These are phyloP conservation scores for Candida incommunis DNA, from an alignment of 805 yeast species.

Conservation along the genomic window DNA sequence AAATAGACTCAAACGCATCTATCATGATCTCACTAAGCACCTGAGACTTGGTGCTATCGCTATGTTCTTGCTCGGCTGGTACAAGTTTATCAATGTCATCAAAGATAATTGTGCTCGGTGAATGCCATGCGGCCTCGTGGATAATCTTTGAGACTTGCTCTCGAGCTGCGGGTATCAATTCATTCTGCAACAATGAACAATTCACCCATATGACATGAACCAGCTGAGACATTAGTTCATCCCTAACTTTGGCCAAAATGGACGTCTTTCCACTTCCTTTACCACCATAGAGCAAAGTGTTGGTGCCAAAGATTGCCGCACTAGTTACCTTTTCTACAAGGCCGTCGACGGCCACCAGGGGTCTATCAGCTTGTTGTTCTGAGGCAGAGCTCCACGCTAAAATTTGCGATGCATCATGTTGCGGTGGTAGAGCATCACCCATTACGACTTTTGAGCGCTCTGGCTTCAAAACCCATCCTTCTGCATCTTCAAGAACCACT, in stretches of 20 bases:
- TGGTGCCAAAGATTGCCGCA: constrained; percentile 32
- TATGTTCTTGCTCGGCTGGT: constrained; percentile 48
- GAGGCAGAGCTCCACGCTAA: constrained; percentile 3
- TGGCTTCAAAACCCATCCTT: constrained; percentile 25
- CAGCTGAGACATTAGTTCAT: constrained; percentile 22
- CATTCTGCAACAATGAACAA: constrained; percentile 45
- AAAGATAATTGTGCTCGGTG: constrained; percentile 59
- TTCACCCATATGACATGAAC: constrained; percentile 36
- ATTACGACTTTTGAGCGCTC: background rate
- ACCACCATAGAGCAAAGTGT: constrained; percentile 54
- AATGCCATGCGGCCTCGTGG: constrained; percentile 52
- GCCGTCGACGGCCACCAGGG: constrained; percentile 45
- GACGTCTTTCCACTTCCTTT: constrained; percentile 75
- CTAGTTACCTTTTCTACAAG: constrained; percentile 27
- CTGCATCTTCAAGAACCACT: constrained; percentile 33
- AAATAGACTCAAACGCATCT: constrained; percentile 29
- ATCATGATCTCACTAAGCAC: constrained; percentile 54
- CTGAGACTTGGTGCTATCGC: constrained; percentile 44
- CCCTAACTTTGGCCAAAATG: constrained; percentile 29
- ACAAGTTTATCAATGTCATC: constrained; percentile 69
- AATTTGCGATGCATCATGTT: constrained; percentile 10
- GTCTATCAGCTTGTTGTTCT: constrained; percentile 4
- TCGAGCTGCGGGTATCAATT: constrained; percentile 32
- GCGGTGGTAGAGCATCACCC: constrained; percentile 7
- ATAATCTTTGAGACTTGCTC: constrained; percentile 31